Conservation (phyloP, 495 filamentous ascomycete genomes). For the Cudoniella acicularis region DNA sequence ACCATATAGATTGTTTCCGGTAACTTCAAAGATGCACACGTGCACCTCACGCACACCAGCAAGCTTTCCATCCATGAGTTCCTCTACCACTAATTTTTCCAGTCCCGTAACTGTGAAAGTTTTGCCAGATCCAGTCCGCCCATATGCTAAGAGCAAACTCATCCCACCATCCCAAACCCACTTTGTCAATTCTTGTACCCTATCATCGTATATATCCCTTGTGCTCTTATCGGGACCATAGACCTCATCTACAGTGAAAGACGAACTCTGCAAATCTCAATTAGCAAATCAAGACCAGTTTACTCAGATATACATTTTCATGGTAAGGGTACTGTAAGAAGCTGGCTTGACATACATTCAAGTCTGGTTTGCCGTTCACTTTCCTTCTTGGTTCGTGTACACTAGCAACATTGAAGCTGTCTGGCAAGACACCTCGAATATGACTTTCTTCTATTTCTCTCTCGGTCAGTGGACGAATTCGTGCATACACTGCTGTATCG, state of each 20-base stretch:
- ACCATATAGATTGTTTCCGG: not conserved
- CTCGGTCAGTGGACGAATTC: conserved; percentile 16
- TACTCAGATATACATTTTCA: too few species aligned
- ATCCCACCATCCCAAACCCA: conserved; percentile 30
- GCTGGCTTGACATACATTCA: not conserved
- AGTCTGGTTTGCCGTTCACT: conserved; percentile 9
- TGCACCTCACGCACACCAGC: conserved; percentile 26
- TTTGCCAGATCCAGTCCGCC: conserved; percentile 26
- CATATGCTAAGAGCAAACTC: conserved; percentile 35
- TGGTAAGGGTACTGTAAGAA: not conserved
- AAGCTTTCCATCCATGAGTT: conserved; percentile 26
- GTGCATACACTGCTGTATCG: conserved; percentile 9
- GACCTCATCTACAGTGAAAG: conserved; percentile 15
- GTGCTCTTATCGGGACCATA: conserved; percentile 21
- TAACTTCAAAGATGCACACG: conserved; percentile 29
- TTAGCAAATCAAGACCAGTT: not conserved
- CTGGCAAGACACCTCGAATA: conserved; percentile 8
- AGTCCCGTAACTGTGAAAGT: conserved; percentile 28
- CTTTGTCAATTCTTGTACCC: conserved; percentile 26
- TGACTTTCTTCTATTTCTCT: conserved; percentile 2
- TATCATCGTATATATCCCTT: conserved; percentile 26
- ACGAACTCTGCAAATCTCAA: not conserved
- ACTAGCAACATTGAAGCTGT: not conserved
- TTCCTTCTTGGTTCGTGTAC: conserved; percentile 15
- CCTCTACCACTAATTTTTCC: conserved; percentile 21